Base-by-base conservation (phyloP, 2,329 filamentous ascomycete species). In the Xylariaceae sp. region DNA sequence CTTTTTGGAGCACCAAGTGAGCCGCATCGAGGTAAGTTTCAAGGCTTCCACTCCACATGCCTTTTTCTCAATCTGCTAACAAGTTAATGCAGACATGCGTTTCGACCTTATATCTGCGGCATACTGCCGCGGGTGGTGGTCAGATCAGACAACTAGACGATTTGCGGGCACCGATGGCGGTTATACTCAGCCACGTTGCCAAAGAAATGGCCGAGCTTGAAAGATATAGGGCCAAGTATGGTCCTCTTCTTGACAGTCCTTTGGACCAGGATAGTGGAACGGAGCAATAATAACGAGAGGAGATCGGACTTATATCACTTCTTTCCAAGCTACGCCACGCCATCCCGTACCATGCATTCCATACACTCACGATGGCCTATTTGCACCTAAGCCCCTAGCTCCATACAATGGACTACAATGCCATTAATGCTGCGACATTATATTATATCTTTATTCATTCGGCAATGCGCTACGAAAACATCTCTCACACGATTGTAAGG, bases 1-100 rank as follows among this genome's bases (percentile, higher is more conserved):
- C 66, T 90, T 99, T 66, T 81, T 97, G 70, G 91, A 95, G 69
- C 91, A 97, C 69, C 91, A 96, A 78, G 88, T 99, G 63, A 91
- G 88, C 69, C 84, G 94, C 66, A 95, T 99, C 69, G 94, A 99
- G 84, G 91, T 95, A 77, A 73, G 86, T 73, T 19, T 19, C 35
- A 37, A 19, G 30, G 4, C 34, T 29, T 29, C 26, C 11, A 6
- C 12, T 37, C 35, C 50, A 43, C 40, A 32, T 34, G 40, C 51
- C 56, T 53, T 57, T 37, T 1, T 5, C 5, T 48, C 50, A 40
- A 19, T 19, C 19, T 37, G 11, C 65, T 72, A 62, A 71, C 57
- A n/a, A 37, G 11, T 41, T 26, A 32, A 12, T 7, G 51, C 62
- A 95, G 90, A 86, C 89, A 50, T 94, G 89, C 67, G 81, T 91